These are phyloP conservation scores for Lactarius sp. DNA, from an alignment of 768 basidiomycete species.

Conservation along the genomic window DNA sequence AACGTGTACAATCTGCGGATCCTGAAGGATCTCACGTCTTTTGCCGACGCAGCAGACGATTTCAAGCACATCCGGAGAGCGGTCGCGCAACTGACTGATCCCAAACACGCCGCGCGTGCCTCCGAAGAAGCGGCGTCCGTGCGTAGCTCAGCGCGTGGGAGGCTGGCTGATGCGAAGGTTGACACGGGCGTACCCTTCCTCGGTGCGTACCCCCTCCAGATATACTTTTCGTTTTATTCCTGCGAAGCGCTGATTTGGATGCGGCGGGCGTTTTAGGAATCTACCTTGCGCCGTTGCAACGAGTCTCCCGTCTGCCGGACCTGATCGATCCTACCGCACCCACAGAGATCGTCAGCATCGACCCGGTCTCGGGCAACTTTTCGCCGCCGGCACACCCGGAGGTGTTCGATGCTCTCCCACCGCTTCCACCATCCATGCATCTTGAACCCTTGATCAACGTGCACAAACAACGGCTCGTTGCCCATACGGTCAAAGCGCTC, in stretches of 20 bases:
- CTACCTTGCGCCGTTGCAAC: constrained; percentile 68
- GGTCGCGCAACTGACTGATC: constrained; percentile 58
- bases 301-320: constrained; percentile 64
- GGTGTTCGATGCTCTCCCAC: constrained; percentile 67
- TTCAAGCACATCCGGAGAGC: constrained; percentile 71
- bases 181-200: constrained; percentile 78
- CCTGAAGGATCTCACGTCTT: constrained; percentile 64
- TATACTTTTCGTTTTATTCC: not conserved
- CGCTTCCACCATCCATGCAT: constrained; percentile 70
- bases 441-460: constrained; percentile 86
- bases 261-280: constrained; percentile 44
- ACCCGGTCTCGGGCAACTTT: constrained; percentile 57
- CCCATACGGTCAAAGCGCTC: constrained; percentile 72
- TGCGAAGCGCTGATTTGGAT: not conserved
- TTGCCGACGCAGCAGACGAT: constrained; percentile 58
- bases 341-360: constrained; percentile 58
- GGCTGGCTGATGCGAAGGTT: constrained; percentile 41
- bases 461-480: constrained; percentile 81
- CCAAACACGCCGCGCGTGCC: constrained; percentile 52
- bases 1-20: constrained; percentile 68
- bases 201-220: constrained; percentile 41
- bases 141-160: constrained; percentile 33
- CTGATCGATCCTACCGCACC: constrained; percentile 81
- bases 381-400: constrained; percentile 71
- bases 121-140: constrained; percentile 46